These are phyloP conservation scores for Perkinsus chesapeaki DNA, from an alignment of 169 alveolate species.

Conservation along the genomic window DNA sequence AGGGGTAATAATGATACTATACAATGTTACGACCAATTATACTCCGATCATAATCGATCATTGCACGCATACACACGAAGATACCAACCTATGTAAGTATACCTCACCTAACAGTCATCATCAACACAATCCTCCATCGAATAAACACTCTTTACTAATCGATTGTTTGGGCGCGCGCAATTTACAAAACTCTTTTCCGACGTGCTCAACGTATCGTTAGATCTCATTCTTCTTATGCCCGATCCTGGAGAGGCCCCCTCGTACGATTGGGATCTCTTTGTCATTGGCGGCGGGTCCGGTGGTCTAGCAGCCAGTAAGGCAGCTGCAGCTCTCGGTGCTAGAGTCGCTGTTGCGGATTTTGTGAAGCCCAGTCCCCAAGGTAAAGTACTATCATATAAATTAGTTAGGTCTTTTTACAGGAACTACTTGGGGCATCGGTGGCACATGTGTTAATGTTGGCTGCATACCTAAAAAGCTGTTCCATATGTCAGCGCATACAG, in stretches of 20 bases:
- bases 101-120: too few relatives aligned
- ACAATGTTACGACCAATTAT: too few relatives aligned
- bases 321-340: slow-evolving; percentile 69
- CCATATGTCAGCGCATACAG: slow-evolving; percentile 64
- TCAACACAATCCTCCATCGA: too few relatives aligned
- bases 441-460: slow-evolving; percentile 99
- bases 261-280: slow-evolving; percentile 45
- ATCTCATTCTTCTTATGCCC: not conserved
- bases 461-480: slow-evolving; percentile 97
- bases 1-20: not conserved
- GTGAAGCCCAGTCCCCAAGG: slow-evolving; percentile 91
- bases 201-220: not conserved
- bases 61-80: not conserved
- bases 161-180: not conserved
- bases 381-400: not conserved
- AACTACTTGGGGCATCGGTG: slow-evolving; percentile 59
- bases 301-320: slow-evolving; percentile 89
- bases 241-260: not conserved
- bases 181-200: not conserved
- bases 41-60: too few relatives aligned
- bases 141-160: too few relatives aligned
- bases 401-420: not conserved
- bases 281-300: slow-evolving; percentile 86
- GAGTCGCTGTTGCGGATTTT: slow-evolving; percentile 87
- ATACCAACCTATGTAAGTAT: too few relatives aligned